These are phyloP conservation scores for Cardamine chenopodiifolia DNA, from an alignment of 345 rosid genomes.

Conservation along the genomic window DNA sequence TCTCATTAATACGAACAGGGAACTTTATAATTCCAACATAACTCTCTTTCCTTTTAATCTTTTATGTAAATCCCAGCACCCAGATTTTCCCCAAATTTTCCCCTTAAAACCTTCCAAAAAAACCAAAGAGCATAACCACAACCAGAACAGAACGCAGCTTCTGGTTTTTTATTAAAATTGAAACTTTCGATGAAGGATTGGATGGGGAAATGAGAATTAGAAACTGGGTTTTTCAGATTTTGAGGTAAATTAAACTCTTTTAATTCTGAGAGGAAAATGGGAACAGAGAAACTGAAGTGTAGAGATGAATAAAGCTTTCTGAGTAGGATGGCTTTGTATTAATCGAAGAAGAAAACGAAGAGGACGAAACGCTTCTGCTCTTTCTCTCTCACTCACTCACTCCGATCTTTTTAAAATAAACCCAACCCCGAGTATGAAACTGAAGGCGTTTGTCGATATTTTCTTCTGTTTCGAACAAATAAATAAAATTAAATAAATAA, in stretches of 20 bases:
- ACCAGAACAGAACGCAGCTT: conserved; percentile 12
- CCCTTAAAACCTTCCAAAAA: too few species aligned
- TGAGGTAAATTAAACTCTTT: background rate
- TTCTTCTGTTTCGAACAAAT: conserved; percentile 2
- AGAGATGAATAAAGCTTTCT: conserved; percentile 24
- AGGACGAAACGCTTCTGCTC: conserved; percentile 44
- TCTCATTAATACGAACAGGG: conserved; percentile 27
- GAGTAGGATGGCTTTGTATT: conserved; percentile 38
- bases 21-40: conserved; percentile 30
- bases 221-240: background rate
- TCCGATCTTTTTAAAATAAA: conserved; percentile 12
- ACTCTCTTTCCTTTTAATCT: conserved; percentile 24
- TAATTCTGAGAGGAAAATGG: background rate
- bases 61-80: conserved; percentile 24
- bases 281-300: conserved; percentile 40
- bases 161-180: conserved; percentile 18
- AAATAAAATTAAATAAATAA: background rate
- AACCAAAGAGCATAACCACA: background rate
- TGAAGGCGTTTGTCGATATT: conserved; percentile 34
- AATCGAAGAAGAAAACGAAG: conserved; percentile 39
- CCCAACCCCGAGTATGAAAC: conserved; percentile 34
- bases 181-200: conserved; percentile 11
- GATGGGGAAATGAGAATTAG: conserved; percentile 8
- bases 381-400: conserved; percentile 34
- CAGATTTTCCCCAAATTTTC: conserved; percentile 24